phyloP scores from a whole-genome alignment of 352 stramenopile genomes.

The Pythium aphanidermatum region DNA sequence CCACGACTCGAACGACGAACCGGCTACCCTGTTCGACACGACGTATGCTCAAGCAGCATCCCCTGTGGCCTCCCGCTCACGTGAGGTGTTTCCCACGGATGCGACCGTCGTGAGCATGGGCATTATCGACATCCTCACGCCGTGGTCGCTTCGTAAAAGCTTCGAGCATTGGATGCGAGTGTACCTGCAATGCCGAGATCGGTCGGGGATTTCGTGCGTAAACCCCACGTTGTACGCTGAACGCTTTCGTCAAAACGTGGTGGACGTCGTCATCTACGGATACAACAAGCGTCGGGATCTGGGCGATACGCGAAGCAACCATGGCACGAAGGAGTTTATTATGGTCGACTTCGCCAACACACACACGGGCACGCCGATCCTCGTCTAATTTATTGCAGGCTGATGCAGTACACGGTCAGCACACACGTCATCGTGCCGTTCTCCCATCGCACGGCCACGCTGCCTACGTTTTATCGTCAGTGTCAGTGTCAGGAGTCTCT shows the following conservation, averaged over 20 bases:
- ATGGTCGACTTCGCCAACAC: slow-evolving; percentile 80
- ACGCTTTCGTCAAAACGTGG: slow-evolving; percentile 78
- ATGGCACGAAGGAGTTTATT: slow-evolving; percentile 56
- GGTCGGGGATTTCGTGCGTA: slow-evolving; percentile 77
- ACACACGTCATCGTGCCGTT: slow-evolving; percentile 32
- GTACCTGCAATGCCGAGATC: slow-evolving; percentile 71
- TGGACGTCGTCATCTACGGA: slow-evolving; percentile 80
- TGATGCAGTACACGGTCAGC: slow-evolving; percentile 35
- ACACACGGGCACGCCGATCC: slow-evolving; percentile 16
- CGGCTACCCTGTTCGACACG: slow-evolving; percentile 14
- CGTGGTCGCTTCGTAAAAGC: slow-evolving; percentile 92
- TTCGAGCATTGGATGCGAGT: slow-evolving; percentile 86
- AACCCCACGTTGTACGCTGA: slow-evolving; percentile 77
- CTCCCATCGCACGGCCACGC: slow-evolving; percentile 47
- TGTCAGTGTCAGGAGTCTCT: too few relatives aligned
- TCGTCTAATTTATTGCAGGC: slow-evolving; percentile 26
- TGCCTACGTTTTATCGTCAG: slow-evolving; percentile 42
- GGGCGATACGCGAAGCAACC: neutral
- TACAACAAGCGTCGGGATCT: slow-evolving; percentile 18
- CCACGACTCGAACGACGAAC: slow-evolving; percentile 27
- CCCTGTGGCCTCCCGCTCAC: slow-evolving; percentile 18
- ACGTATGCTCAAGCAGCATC: slow-evolving; percentile 56
- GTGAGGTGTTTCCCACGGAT: slow-evolving; percentile 45
- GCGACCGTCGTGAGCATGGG: slow-evolving; percentile 92
- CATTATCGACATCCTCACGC: slow-evolving; percentile 97